Base-by-base conservation (phyloP, 2,329 filamentous ascomycete genomes). In the Colletotrichum sp. region DNA sequence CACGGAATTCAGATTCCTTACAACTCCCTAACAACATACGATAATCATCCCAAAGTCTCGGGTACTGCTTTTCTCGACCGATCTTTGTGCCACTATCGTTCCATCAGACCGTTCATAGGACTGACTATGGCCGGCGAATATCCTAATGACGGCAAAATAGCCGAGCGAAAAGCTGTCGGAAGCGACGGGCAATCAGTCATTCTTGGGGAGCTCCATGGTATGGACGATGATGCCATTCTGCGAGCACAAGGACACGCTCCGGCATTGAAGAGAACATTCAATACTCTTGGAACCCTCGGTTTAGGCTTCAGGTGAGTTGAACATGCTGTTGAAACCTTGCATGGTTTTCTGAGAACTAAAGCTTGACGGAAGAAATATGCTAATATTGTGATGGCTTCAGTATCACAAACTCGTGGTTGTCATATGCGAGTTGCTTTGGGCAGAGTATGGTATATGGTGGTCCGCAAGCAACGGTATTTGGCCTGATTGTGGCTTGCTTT, bases 361-460 rank as follows among this genome's bases (percentile, higher is more conserved):
- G 39, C 39, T 3, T 44, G 39, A 9, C 10, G 16, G 16, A n/a
- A 44, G 39, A 44, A 44, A 1, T n/a, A 10, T 44, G 18, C n/a
- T 52, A 30, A 57, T 13, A 24, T n/a, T 69, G 18, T 16, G 24
- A 24, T 12, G 34, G n/a, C 34, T 69, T 9, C 8, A 78, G 78
- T n/a, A 79, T 79, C 44, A 78, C 78, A 13, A 78, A 79, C 26
- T 79, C 78, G 10, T 77, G 78, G 72, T 4, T 79, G 74, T 69
- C 65, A 18, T 69, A 69, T 34, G 65, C 68, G 57, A 79, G 78
- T 36, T 78, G 76, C 26, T 78, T 79, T n/a, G 78, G 78, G 10
- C 74, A 74, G 39, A 69, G 64, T 21, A 24, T 74, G 16, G 18
- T 74, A 5, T 74, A 78, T 10, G 78, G 78, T 8, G 78, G 78